These are phyloP conservation scores for Podila horticola DNA, from an alignment of 192 early-diverging fungal species.

Conservation along the genomic window DNA sequence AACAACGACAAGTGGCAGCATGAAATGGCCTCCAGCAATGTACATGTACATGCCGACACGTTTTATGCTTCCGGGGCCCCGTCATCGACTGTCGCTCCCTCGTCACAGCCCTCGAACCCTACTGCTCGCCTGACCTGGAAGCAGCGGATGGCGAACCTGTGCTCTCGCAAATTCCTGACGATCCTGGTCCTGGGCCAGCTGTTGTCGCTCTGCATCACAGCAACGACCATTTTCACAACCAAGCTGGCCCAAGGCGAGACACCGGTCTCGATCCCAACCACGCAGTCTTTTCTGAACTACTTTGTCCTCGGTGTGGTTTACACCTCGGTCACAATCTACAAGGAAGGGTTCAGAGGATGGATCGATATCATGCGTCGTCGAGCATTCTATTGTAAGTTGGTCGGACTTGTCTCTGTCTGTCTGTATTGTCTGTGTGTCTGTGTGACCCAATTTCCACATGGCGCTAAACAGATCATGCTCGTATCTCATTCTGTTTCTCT, in stretches of 20 bases:
- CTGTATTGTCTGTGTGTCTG: background rate
- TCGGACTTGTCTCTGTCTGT: background rate
- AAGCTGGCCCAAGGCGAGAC: slow-evolving; percentile 64
- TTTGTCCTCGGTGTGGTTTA: slow-evolving; percentile 71
- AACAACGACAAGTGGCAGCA: background rate
- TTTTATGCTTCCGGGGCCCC: background rate
- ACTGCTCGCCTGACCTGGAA: slow-evolving; percentile 8
- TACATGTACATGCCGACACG: background rate
- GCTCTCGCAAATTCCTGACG: slow-evolving; percentile 42
- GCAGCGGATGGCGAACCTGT: background rate
- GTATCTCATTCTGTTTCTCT: slow-evolving; percentile 7
- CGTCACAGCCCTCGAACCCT: background rate
- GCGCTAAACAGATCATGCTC: background rate
- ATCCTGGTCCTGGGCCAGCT: slow-evolving; percentile 71
- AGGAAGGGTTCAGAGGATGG: slow-evolving; percentile 61
- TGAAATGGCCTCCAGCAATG: background rate
- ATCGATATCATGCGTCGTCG: slow-evolving; percentile 52
- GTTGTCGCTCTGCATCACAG: slow-evolving; percentile 80
- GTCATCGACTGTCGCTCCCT: background rate
- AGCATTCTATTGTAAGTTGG: slow-evolving; percentile 56
- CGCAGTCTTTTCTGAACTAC: slow-evolving; percentile 80
- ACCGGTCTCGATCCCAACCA: slow-evolving; percentile 69
- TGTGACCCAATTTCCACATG: background rate
- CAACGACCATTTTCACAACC: slow-evolving; percentile 73
- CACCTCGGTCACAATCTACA: slow-evolving; percentile 59